Evolutionary conservation across 2,329 filamentous ascomycete genomes (phyloP).

Genomic region (Fusarium denticulatum): DNA sequence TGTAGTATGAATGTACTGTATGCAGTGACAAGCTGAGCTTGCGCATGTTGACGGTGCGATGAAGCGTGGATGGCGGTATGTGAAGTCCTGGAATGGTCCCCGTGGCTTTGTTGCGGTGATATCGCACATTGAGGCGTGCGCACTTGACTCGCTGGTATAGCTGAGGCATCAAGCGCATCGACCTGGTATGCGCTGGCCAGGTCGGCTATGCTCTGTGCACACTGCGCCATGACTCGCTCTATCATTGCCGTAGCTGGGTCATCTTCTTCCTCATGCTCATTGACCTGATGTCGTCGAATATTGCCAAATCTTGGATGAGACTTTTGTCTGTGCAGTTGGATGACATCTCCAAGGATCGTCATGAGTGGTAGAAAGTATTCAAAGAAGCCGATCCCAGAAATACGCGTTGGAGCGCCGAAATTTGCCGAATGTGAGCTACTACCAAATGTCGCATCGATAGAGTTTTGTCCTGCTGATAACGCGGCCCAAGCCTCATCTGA

Average conservation of each 20-base stretch:
- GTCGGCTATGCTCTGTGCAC: background rate
- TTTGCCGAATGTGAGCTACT: background rate
- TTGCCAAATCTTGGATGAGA: background rate
- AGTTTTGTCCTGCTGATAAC: fast-evolving
- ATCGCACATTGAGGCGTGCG: background rate
- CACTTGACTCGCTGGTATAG: background rate
- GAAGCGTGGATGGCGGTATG: background rate
- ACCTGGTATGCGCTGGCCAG: background rate
- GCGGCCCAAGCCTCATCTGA: background rate
- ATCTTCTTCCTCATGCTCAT: background rate
- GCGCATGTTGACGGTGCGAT: background rate
- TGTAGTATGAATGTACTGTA: background rate
- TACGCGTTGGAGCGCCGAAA: background rate
- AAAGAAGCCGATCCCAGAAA: background rate
- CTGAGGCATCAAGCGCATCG: background rate
- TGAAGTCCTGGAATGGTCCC: background rate
- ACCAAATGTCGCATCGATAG: fast-evolving
- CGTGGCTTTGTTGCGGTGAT: background rate
- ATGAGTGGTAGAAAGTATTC: background rate
- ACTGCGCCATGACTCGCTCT: background rate
- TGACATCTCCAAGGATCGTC: background rate
- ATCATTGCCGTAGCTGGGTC: background rate
- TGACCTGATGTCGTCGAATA: background rate
- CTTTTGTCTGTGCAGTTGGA: background rate
- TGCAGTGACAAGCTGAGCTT: background rate